Percentiles rank a stretch among this genome's conserved stretches.
phyloP scores from a whole-genome alignment of 2,329 filamentous ascomycete genomes.

The Trichoderma lentiforme region DNA sequence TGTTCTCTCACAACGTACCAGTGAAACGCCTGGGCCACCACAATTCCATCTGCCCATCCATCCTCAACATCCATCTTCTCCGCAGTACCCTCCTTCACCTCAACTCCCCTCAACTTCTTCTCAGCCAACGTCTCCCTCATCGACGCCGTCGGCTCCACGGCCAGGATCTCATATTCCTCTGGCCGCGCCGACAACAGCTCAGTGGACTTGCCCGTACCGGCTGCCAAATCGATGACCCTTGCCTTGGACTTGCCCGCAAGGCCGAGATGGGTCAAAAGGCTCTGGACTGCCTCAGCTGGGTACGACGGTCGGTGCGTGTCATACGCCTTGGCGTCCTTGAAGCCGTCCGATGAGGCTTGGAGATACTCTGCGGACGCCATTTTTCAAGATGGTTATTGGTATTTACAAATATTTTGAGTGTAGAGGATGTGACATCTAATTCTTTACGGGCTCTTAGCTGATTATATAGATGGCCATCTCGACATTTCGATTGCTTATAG shows the following conservation, averaged over 20 bases:
- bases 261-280: conserved; percentile 54
- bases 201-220: conserved; percentile 70
- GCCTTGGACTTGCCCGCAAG: conserved; percentile 46
- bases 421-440: background rate
- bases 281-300: conserved; percentile 53
- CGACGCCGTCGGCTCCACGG: conserved; percentile 60
- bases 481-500: background rate
- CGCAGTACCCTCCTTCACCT: conserved; percentile 56
- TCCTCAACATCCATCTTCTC: conserved; percentile 53
- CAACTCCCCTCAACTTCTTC: conserved; percentile 56
- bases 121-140: conserved; percentile 61
- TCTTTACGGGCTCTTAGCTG: background rate
- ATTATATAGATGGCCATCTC: background rate
- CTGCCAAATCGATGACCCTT: conserved; percentile 60
- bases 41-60: conserved; percentile 61
- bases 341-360: conserved; percentile 53
- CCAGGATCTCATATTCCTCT: conserved; percentile 58
- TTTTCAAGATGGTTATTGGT: background rate
- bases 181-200: conserved; percentile 55
- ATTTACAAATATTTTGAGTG: background rate
- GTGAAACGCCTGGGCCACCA: conserved; percentile 63
- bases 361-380: conserved; percentile 46
- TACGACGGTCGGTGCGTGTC: conserved; percentile 68
- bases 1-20: conserved; percentile 41
- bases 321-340: conserved; percentile 62